phyloP scores from a whole-genome alignment of 768 basidiomycete species.

The Calocybe indica region DNA sequence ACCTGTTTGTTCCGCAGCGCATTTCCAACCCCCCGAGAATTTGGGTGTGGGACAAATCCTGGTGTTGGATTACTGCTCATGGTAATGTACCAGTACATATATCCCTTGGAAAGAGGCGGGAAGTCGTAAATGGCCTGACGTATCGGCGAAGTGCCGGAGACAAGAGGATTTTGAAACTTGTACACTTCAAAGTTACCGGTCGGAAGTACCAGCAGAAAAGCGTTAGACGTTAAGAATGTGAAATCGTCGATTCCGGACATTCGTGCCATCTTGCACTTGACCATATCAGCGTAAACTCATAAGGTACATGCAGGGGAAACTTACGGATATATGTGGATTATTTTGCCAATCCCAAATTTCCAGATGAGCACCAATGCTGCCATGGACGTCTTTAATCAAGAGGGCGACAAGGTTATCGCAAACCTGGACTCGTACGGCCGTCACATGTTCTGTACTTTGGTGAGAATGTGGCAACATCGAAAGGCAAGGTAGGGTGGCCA shows the following conservation, averaged over 20 bases:
- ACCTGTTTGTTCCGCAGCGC: slow-evolving; percentile 17
- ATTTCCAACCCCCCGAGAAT: not conserved
- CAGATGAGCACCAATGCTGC: slow-evolving; percentile 34
- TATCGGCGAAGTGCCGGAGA: slow-evolving; percentile 20
- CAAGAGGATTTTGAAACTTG: slow-evolving; percentile 33
- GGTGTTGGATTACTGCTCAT: slow-evolving; percentile 48
- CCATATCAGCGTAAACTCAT: not conserved
- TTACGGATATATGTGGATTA: slow-evolving; percentile 33
- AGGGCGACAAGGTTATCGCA: slow-evolving; percentile 41
- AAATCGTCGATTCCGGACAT: slow-evolving; percentile 47
- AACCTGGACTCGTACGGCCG: slow-evolving; percentile 41
- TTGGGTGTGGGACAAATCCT: slow-evolving; percentile 28
- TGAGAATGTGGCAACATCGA: slow-evolving; percentile 21
- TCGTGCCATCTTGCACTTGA: slow-evolving; percentile 35
- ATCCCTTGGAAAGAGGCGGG: slow-evolving; percentile 36
- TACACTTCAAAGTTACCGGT: slow-evolving; percentile 44
- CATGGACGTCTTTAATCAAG: slow-evolving; percentile 40
- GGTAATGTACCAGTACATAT: slow-evolving; percentile 48
- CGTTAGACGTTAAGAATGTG: slow-evolving; percentile 37
- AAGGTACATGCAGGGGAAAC: slow-evolving; percentile 9
- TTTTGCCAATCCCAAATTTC: slow-evolving; percentile 48
- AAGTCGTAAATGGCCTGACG: slow-evolving; percentile 33
- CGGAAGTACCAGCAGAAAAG: slow-evolving; percentile 42
- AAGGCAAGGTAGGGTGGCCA: slow-evolving; percentile 32
- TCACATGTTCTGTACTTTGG: slow-evolving; percentile 25